Base-by-base conservation (phyloP, 305 asterid genomes). In the Salvia sclarea region DNA sequence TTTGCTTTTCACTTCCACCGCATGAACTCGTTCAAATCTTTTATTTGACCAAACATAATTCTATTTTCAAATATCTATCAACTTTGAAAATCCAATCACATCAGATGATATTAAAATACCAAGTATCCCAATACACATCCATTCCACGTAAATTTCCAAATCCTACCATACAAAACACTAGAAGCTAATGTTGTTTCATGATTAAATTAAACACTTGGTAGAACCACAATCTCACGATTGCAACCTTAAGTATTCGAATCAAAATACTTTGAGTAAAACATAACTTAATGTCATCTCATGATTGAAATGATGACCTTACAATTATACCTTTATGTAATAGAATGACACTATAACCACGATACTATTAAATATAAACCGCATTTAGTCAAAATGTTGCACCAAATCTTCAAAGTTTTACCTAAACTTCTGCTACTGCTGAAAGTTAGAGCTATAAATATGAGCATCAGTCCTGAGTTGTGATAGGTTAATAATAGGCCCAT, bases 351-450 rank as follows among this genome's bases (percentile, higher is more conserved):
- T 41, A 41, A 11, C 3, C 13, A 5, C 45, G 12, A 3, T 6
- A 12, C 2, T 16, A 13, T 41, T 41, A 2, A 12, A 41, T 41
- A 16, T 12, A 41, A 43, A 43, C 1, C 18, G n/a, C 18, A 43
- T 43, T n/a, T 43, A 0, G 7, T n/a, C 14, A 41, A 43, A 43
- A 1, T 4, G 18, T 13, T 50, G 31, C 8, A 60, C 44, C 68
- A 6, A 41, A 71, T 71, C 10, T 62, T 71, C 70, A 52, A 71
- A 62, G 18, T 24, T 11, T 7, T 17, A 70, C 63, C 43, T 49
- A 70, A 70, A 25, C 63, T 61, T 63, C 55, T 54, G 63, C 40
- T 17, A 50, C 17, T 48, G 24, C 40, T 49, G 68, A 70, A 71
- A 71, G 50, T 62, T 62, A 41, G 48, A 61, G 18, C 62, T 69